Base-by-base conservation (phyloP, 306 rosid genomes). In the Astragalus glycyphyllos region DNA sequence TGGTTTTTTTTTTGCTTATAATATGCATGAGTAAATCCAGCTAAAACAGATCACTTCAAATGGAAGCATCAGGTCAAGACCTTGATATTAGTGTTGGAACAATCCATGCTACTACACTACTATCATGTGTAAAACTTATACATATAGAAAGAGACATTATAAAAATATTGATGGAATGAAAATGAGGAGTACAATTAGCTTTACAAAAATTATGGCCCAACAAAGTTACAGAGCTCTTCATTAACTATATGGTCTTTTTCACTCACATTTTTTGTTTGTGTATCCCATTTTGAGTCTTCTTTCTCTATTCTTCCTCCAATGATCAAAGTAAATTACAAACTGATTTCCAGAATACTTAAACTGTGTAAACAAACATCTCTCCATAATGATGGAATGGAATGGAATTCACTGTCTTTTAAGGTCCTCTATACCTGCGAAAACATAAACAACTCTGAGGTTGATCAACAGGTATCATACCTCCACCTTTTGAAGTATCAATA, bases 391-490 rank as follows among this genome's bases (percentile, higher is more conserved):
- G 23, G 23, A 20, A 20, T 20, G 23, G 23, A 20, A 20, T 20
- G 23, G 23, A 20, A 20, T 20, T 20, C 23, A 2, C 2, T 20
- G 23, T 0, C 54, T 69, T 76, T 93, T 85, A 94, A 48, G 98
- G 98, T 65, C 98, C 98, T 72, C 97, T 80, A 66, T 86, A 70
- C 77, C 85, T 81, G 69, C 90, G 85, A 86, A 94, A 90, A 79
- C 98, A 94, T 13, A 88, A 62, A 81, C 98, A 94, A 62, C 98
- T 84, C 75, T 94, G 96, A 14, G 86, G 80, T 71, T 94, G 95
- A 79, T 90, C 98, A 58, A 8, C 45, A 60, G 98, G 98, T 80
- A 94, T 91, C 98, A 94, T 94, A 20, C 98, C 98, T 73, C 98
- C 98, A 17, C 98, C 98, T 80, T 89, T 94, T 7, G 96, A 84